A percentile compares a stretch with the other conserved stretches of the same genome.
phyloP scores from a whole-genome alignment of 768 basidiomycete species.

The Cubamyces lactineus region DNA sequence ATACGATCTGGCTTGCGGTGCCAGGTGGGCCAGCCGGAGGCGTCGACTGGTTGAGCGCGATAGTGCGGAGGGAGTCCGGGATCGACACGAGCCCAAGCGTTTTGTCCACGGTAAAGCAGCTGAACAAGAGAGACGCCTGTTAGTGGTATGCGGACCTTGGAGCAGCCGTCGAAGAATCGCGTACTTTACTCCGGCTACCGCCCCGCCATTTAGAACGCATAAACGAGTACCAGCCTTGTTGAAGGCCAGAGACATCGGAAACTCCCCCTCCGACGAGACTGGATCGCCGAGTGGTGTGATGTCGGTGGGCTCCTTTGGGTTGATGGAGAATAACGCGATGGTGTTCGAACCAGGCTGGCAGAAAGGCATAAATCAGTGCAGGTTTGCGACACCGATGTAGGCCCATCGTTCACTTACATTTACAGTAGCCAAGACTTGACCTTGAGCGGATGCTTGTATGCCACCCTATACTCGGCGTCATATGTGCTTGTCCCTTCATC shows the following conservation, averaged over 20 bases:
- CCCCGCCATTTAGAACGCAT: conserved; percentile 43
- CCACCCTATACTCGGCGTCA: conserved; percentile 6
- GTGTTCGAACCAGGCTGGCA: conserved; percentile 51
- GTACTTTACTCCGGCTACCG: conserved; percentile 40
- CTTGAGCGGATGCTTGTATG: conserved; percentile 30
- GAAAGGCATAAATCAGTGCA: not conserved
- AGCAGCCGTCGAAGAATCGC: conserved; percentile 6
- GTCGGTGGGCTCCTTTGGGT: conserved; percentile 45
- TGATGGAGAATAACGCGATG: conserved; percentile 42
- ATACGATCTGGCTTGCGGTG: conserved; percentile 48
- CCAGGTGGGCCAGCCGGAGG: conserved; percentile 53
- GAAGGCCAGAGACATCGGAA: conserved; percentile 49
- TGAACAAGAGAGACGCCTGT: conserved; percentile 9
- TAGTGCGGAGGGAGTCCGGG: conserved; percentile 44
- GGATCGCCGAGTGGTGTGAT: conserved; percentile 48
- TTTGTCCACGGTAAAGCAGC: conserved; percentile 50
- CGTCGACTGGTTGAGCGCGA: conserved; percentile 52
- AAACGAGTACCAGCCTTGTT: conserved; percentile 36
- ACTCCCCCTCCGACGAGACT: conserved; percentile 49
- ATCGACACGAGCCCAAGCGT: conserved; percentile 45
- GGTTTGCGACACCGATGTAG: not conserved
- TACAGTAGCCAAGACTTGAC: conserved; percentile 30
- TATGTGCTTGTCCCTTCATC: too few species aligned
- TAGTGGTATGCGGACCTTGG: too few species aligned
- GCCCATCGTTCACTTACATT: conserved; percentile 24